Conservation (phyloP, 2,329 filamentous ascomycete genomes). For the Microdochium nivale region DNA sequence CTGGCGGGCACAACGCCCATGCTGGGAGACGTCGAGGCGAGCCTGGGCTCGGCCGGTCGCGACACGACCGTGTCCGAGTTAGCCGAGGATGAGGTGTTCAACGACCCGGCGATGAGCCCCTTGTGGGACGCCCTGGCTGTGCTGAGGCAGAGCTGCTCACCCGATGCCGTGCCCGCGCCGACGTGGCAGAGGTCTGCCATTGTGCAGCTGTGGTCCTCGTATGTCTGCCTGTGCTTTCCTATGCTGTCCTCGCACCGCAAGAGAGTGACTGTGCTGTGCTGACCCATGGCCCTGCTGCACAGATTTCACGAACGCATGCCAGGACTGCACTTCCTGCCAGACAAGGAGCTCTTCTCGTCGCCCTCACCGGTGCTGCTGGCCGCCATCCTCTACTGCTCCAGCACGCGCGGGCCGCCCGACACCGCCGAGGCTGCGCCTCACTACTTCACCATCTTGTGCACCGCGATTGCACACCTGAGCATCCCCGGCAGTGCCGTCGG, state of each 20-base stretch:
- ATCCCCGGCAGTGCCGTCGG: conserved; percentile 23
- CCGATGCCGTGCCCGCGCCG: conserved; percentile 10
- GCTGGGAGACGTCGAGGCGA: not conserved
- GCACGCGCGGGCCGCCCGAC: conserved; percentile 21
- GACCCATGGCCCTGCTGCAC: not conserved
- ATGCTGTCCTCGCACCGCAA: not conserved
- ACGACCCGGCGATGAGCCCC: conserved; percentile 11
- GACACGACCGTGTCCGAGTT: not conserved
- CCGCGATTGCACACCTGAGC: conserved; percentile 29
- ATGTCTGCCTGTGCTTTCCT: not conserved
- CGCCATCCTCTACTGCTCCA: conserved; percentile 33
- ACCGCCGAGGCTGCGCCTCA: conserved; percentile 23
- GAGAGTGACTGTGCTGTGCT: not conserved
- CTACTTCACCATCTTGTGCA: conserved; percentile 28
- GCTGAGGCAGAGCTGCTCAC: conserved; percentile 15
- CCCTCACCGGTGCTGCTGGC: conserved; percentile 32
- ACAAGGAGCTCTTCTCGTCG: conserved; percentile 30
- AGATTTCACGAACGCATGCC: conserved; percentile 36
- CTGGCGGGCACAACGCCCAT: conserved; percentile 2
- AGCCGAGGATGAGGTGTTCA: conserved; percentile 4
- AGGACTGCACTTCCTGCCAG: conserved; percentile 33
- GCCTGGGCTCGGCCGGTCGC: not conserved
- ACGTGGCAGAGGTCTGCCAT: conserved; percentile 24
- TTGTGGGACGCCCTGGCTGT: conserved; percentile 20
- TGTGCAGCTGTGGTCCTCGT: conserved; percentile 25